Conservation (phyloP, 495 filamentous ascomycete genomes). For the Penicillium bialowiezense region DNA sequence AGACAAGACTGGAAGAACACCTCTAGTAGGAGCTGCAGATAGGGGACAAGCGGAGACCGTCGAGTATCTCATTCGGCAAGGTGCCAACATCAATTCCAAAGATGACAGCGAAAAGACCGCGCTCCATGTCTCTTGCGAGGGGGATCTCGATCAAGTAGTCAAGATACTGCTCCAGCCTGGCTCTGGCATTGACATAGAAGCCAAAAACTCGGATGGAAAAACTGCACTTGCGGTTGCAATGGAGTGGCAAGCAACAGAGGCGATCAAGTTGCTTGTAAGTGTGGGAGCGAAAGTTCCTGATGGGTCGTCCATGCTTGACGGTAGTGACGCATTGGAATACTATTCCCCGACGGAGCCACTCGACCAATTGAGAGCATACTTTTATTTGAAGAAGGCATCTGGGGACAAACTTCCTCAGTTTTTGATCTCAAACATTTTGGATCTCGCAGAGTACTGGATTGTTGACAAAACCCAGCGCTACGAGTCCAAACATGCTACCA, state of each 20-base stretch:
- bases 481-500: not conserved
- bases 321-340: not conserved
- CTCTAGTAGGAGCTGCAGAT: not conserved
- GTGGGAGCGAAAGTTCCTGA: not conserved
- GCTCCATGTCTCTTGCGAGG: not conserved
- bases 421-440: not conserved
- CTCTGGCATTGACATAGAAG: not conserved
- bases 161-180: not conserved
- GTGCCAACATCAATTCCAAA: not conserved
- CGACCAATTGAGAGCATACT: constrained; percentile 1
- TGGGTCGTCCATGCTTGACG: not conserved
- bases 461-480: not conserved
- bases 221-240: not conserved
- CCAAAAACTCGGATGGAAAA: not conserved
- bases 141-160: not conserved
- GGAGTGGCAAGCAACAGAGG: not conserved
- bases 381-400: constrained; percentile 3
- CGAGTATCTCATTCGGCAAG: not conserved
- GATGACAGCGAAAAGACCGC: not conserved
- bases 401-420: not conserved
- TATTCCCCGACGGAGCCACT: not conserved
- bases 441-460: constrained; percentile 5
- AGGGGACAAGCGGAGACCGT: not conserved
- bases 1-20: not conserved
- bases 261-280: not conserved